These are phyloP conservation scores for Triadica sebifera DNA, from an alignment of 345 rosid genomes.

Conservation along the genomic window DNA sequence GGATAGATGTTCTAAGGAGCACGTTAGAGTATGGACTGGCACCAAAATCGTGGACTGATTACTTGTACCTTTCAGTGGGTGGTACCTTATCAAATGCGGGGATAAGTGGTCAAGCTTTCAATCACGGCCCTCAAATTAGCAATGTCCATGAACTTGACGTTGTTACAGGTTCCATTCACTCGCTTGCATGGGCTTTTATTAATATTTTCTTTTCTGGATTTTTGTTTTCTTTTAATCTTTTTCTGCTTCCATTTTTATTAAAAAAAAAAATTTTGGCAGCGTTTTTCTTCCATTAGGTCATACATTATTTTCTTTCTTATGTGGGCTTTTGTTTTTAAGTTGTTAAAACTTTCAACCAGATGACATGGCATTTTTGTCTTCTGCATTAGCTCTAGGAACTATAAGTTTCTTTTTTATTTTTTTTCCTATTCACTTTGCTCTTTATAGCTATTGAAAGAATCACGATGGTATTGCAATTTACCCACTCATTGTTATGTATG, in stretches of 20 bases:
- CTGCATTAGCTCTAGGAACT: not conserved
- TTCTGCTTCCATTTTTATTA: no score
- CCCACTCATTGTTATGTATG: no score
- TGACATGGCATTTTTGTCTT: not conserved
- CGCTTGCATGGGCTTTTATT: slow-evolving; percentile 6
- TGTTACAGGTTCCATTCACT: slow-evolving; percentile 60
- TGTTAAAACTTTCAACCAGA: not conserved
- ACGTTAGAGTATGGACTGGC: slow-evolving; percentile 73
- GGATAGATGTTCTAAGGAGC: slow-evolving; percentile 83
- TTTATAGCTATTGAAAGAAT: not conserved
- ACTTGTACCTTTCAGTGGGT: slow-evolving; percentile 90
- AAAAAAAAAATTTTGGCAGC: no score
- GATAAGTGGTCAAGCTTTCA: slow-evolving; percentile 95
- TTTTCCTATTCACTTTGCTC: not conserved
- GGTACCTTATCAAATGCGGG: slow-evolving; percentile 97
- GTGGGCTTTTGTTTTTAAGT: not conserved
- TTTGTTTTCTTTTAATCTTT: not conserved
- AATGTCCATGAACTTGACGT: slow-evolving; percentile 91
- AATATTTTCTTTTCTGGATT: no score
- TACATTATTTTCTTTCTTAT: not conserved
- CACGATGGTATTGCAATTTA: not conserved
- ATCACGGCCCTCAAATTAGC: slow-evolving; percentile 92
- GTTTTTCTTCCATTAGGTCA: not conserved
- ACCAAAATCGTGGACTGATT: slow-evolving; percentile 98
- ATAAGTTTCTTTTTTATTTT: not conserved